Base-by-base conservation (phyloP, 2,329 filamentous ascomycete species). In the Ambrosiella xylebori region DNA sequence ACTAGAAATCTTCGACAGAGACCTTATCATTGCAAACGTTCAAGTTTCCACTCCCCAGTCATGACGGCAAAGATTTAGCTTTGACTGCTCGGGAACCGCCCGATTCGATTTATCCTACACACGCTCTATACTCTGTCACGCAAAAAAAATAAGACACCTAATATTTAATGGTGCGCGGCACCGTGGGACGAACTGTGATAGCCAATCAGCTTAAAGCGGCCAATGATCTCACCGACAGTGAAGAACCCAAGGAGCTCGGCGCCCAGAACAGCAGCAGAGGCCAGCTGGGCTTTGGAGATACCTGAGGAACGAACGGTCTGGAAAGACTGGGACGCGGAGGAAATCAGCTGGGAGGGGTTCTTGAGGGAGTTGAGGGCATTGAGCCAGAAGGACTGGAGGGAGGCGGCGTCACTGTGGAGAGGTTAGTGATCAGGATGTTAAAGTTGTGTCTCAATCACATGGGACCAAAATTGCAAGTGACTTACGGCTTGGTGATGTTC, bases 211-310 rank as follows among this genome's bases (percentile, higher is more conserved):
- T 98, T 97, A 76, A 93, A 82, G 68, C 90, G 81, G 67, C 93
- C 93, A 67, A 98, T 83, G 72, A 98, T 97, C 79, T 97, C 90
- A 64, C 93, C 93, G 58, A 97, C 81, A 62, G 90, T 94, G 80
- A 97, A 98, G 81, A 98, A 98, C 62, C 93, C 93, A 64, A 98
- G 74, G 55, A 88, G 79, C 75, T 98, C 91, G 59, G 90, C 90
- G 53, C 78, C 73, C 62, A 96, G 75, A 61, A 98, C 86, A 65
- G 86, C 87, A 61, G 79, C 85, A 57, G 85, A 73, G 58, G 79
- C 78, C 65, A 91, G 70, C 71, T 95, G 84, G 65, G 81, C 77
- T 64, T 73, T 76, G 71, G 81, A 85, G 66, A 93, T 66, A 74
- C 82, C 86, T 69, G 86, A 82, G 67, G 86, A 68, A 64, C 70